Conservation (phyloP, 202 grass and related monocot species). For the Panicum virgatum region DNA sequence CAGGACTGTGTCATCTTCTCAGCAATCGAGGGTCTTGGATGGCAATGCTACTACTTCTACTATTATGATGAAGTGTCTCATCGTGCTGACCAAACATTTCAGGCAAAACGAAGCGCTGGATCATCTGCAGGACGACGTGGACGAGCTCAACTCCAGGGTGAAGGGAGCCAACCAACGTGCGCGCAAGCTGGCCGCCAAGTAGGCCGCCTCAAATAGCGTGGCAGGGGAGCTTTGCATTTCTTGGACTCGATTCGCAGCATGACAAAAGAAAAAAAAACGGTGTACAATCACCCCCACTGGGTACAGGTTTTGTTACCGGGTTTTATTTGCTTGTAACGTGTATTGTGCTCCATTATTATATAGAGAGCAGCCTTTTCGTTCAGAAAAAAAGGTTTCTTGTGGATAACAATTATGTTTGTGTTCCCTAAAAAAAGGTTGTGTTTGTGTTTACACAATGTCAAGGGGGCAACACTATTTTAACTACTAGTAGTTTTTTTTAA, state of each 20-base stretch:
- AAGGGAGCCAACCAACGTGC: constrained; percentile 86
- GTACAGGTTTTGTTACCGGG: background rate
- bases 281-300: background rate
- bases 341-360: constrained; percentile 7
- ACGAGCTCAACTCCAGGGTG: constrained; percentile 77
- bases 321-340: constrained; percentile 6
- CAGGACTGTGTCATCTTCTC: background rate
- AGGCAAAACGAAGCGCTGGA: constrained; percentile 94
- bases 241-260: background rate
- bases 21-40: background rate
- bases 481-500: too few relatives aligned
- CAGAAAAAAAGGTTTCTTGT: background rate
- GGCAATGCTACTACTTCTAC: background rate
- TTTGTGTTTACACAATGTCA: background rate
- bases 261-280: background rate
- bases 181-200: constrained; percentile 68
- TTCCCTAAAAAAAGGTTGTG: background rate
- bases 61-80: background rate
- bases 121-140: constrained; percentile 72
- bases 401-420: too few relatives aligned
- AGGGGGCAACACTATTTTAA: too few relatives aligned
- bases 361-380: background rate
- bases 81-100: constrained; percentile 31
- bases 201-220: constrained; percentile 32
- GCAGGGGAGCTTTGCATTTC: background rate